phyloP scores from a whole-genome alignment of 1,284 basidiomycete species.

The Polyporus tsugae region DNA sequence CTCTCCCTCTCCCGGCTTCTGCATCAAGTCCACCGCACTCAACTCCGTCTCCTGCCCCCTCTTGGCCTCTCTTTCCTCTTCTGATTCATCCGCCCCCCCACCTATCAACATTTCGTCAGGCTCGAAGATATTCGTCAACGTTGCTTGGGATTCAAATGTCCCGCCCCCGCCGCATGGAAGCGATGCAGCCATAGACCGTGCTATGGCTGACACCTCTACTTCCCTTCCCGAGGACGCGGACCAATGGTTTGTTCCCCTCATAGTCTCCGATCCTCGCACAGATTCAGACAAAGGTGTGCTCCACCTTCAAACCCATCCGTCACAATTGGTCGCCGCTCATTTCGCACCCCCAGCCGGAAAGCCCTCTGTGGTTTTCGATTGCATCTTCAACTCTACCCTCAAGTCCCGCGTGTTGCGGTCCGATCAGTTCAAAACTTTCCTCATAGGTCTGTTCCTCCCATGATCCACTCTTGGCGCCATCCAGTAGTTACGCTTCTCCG shows the following conservation, averaged over 20 bases:
- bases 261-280: conserved; percentile 70
- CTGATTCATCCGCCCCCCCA: conserved; percentile 42
- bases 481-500: conserved; percentile 26
- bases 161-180: conserved; percentile 68
- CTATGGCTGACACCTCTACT: conserved; percentile 47
- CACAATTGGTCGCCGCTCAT: background rate
- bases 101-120: conserved; percentile 50
- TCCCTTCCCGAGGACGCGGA: conserved; percentile 43
- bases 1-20: conserved; percentile 65
- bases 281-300: conserved; percentile 74
- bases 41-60: conserved; percentile 47
- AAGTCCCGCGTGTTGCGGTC: conserved; percentile 66
- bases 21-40: conserved; percentile 60
- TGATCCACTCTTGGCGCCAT: background rate
- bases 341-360: conserved; percentile 61
- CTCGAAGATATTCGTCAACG: conserved; percentile 75
- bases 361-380: conserved; percentile 73
- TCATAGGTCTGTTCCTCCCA: conserved; percentile 57
- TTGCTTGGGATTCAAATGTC: conserved; percentile 71
- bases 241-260: conserved; percentile 70
- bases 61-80: conserved; percentile 38
- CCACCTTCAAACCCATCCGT: background rate
- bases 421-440: conserved; percentile 69
- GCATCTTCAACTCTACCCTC: conserved; percentile 65
- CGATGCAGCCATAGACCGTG: conserved; percentile 62